Percentiles rank a stretch among this genome's conserved stretches.
These are phyloP conservation scores for Heimioporus sp. DNA, from an alignment of 768 basidiomycete species.

Conservation along the genomic window DNA sequence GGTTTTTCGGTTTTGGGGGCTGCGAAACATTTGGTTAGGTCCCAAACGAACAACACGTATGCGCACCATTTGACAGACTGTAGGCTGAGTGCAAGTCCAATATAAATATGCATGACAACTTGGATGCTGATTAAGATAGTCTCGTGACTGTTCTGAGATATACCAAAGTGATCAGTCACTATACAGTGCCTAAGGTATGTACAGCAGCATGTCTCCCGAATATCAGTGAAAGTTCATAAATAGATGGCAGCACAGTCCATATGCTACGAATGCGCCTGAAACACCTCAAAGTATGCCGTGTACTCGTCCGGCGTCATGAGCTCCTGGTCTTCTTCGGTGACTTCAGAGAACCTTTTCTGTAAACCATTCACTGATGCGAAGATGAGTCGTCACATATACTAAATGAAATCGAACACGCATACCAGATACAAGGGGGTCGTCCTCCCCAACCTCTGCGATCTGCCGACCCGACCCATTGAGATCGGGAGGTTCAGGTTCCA, in stretches of 20 bases:
- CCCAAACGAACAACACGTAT: background rate
- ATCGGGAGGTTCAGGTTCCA: slow-evolving; percentile 33
- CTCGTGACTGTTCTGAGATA: slow-evolving; percentile 8
- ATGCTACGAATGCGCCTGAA: slow-evolving; percentile 43
- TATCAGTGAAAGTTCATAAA: slow-evolving; percentile 9
- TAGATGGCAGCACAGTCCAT: background rate
- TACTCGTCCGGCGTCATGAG: slow-evolving; percentile 94
- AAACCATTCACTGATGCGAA: slow-evolving; percentile 64
- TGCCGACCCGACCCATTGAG: slow-evolving; percentile 11
- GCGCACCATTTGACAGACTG: slow-evolving; percentile 11
- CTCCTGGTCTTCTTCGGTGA: slow-evolving; percentile 92
- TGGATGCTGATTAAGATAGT: slow-evolving; percentile 17
- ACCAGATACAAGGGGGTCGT: slow-evolving; percentile 74
- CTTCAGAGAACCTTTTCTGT: slow-evolving; percentile 68
- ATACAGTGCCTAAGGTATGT: slow-evolving; percentile 10
- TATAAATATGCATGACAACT: too few species aligned
- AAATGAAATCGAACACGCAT: slow-evolving; percentile 19
- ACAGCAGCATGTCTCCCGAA: slow-evolving; percentile 11
- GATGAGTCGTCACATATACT: background rate
- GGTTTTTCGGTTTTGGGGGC: slow-evolving; percentile 60
- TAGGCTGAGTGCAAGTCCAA: too few species aligned
- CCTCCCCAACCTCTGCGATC: background rate
- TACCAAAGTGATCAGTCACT: too few species aligned
- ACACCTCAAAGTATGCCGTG: slow-evolving; percentile 71
- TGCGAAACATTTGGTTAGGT: slow-evolving; percentile 15